Evolutionary conservation across 306 rosid species (phyloP), one percentile per base, ranked within the genome.

Genomic region (Acacia melanoxylon): DNA sequence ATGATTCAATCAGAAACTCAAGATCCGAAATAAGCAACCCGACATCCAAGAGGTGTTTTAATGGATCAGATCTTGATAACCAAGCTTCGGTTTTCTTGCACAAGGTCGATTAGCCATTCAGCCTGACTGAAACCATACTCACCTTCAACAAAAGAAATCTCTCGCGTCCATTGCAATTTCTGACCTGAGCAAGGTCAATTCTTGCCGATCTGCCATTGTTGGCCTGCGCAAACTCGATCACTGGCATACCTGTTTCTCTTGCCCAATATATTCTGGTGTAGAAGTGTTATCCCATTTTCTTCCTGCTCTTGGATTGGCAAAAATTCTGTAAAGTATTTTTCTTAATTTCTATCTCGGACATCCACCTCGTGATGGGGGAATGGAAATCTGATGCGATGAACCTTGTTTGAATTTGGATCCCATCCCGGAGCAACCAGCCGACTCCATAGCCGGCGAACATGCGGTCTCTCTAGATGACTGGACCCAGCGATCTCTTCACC

Each of bases 351-450:
- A n/a, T 8, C 78, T 51, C 75, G 78, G 75, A 24, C 37, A 15
- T 25, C 68, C 52, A 19, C 25, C 46, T 83, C 80, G 78, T 67
- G 80, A 92, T 92, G 97, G 97, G 72, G 63, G 97, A 92, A 72
- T 88, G 85, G 82, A 87, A 76, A 49, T 86, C 90, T 13, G 88
- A 88, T 52, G 72, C 87, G 59, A 92, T 92, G 97, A 92, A 90
- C 84, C 91, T 90, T 69, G 94, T 87, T 85, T 90, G 89, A 90
- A 92, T 80, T 87, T 90, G 85, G 90, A 88, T 82, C 94, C 91
- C 46, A 65, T 49, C 83, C 90, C 89, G 1, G 92, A 85, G 72
- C 89, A 84, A 15, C 78, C 69, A 9, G 74, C 80, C 2, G 73
- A 78, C 74, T 45, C 82, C 27, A 19, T 73, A 8, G 52, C 66